Conservation (phyloP, 2,329 filamentous ascomycete genomes). For the Colletotrichum musae region DNA sequence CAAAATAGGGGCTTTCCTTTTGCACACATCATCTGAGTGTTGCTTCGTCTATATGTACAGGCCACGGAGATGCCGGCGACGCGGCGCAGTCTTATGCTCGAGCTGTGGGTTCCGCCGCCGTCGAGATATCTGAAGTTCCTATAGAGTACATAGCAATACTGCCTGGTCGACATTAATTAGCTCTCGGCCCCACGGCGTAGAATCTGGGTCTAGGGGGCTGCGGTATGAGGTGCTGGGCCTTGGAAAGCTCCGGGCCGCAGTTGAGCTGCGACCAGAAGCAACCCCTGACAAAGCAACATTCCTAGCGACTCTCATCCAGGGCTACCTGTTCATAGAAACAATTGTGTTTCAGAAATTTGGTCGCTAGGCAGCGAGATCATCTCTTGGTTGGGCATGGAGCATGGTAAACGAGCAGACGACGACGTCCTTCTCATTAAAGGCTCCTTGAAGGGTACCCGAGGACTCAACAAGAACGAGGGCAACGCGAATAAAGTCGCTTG, state of each 20-base stretch:
- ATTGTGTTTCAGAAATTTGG: slow-evolving; percentile 30
- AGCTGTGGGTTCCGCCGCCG: slow-evolving; percentile 10
- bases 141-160: too few relatives aligned
- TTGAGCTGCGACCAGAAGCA: slow-evolving; percentile 26
- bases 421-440: slow-evolving; percentile 3
- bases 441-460: slow-evolving; percentile 1
- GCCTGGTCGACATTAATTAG: too few relatives aligned
- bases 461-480: neutral
- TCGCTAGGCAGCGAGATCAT: slow-evolving; percentile 22
- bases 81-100: slow-evolving; percentile 13
- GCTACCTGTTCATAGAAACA: slow-evolving; percentile 23
- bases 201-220: slow-evolving; percentile 8
- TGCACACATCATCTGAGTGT: slow-evolving; percentile 5
- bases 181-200: neutral
- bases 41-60: neutral
- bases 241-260: slow-evolving; percentile 23
- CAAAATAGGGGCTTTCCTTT: neutral
- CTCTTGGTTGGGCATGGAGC: slow-evolving; percentile 11
- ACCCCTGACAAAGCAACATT: slow-evolving; percentile 22
- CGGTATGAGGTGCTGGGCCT: slow-evolving; percentile 21
- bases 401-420: slow-evolving; percentile 3
- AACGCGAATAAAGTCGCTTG: neutral
- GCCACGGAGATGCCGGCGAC: slow-evolving; percentile 22
- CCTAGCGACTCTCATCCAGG: slow-evolving; percentile 22
- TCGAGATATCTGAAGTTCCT: too few relatives aligned